phyloP scores from a whole-genome alignment of 768 basidiomycete genomes.

The Mycena leptocephala region DNA sequence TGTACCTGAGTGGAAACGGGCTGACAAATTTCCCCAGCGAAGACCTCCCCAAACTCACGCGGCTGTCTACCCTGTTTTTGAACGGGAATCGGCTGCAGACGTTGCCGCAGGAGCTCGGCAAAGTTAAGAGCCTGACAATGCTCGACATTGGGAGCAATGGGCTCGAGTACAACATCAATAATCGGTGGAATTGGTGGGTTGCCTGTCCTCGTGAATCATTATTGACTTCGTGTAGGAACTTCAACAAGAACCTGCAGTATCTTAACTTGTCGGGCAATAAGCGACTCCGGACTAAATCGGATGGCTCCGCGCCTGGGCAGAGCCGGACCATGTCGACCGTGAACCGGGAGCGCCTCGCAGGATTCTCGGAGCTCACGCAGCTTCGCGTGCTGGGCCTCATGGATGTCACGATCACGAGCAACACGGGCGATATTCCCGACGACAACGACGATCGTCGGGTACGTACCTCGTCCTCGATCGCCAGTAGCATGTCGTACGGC shows the following conservation, averaged over 20 bases:
- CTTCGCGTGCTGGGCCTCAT: conserved; percentile 96
- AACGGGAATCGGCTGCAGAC: conserved; percentile 97
- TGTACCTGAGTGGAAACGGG: conserved; percentile 97
- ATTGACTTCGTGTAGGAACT: conserved; percentile 79
- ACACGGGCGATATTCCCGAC: conserved; percentile 77
- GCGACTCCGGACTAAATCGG: conserved; percentile 93
- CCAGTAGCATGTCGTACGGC: conserved; percentile 95
- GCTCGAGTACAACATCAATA: conserved; percentile 97
- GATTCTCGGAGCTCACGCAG: conserved; percentile 90
- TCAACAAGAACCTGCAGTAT: conserved; percentile 93
- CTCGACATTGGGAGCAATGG: conserved; percentile 96
- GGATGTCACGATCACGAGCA: conserved; percentile 91
- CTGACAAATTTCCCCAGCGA: conserved; percentile 92
- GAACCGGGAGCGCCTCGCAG: conserved; percentile 70
- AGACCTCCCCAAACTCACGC: conserved; percentile 82
- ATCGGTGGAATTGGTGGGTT: conserved; percentile 98
- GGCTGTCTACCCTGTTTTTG: conserved; percentile 84
- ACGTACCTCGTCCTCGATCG: conserved; percentile 90
- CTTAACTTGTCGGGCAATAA: conserved; percentile 99
- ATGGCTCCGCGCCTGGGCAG: conserved; percentile 55
- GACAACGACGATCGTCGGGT: conserved; percentile 93
- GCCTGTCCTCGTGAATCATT: not conserved
- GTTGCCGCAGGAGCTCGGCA: conserved; percentile 91
- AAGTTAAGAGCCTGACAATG: conserved; percentile 82
- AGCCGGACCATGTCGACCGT: conserved; percentile 45